These are phyloP conservation scores for Ceratobasidium sp. DNA, from an alignment of 1,284 basidiomycete genomes.

Conservation along the genomic window DNA sequence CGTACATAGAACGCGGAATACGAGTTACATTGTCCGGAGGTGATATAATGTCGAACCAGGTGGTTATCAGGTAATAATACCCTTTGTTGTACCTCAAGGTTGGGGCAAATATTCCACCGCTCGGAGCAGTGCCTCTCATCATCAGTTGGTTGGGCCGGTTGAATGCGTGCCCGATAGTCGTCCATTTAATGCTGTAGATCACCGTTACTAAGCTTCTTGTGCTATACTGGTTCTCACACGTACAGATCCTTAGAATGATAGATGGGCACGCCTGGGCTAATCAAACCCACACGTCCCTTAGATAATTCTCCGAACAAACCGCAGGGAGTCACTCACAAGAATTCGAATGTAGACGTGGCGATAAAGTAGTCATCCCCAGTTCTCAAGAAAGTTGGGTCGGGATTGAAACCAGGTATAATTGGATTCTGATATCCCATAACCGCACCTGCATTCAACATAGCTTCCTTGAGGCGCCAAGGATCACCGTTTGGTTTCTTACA, in stretches of 20 bases:
- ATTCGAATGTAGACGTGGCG: constrained; percentile 48
- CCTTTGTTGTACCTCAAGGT: constrained; percentile 45
- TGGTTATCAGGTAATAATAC: constrained; percentile 47
- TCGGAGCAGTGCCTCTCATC: constrained; percentile 47
- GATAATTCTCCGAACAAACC: background rate
- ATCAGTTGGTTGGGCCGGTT: constrained; percentile 46
- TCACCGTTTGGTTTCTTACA: background rate
- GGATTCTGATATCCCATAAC: constrained; percentile 38
- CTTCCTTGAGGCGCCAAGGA: background rate
- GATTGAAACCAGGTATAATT: constrained; percentile 45
- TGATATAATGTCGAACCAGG: constrained; percentile 45
- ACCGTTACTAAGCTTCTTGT: too few species aligned
- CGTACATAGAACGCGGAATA: constrained; percentile 41
- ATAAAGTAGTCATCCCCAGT: constrained; percentile 48
- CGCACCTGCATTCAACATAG: background rate
- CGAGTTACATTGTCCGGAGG: constrained; percentile 44
- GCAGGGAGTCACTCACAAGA: constrained; percentile 37
- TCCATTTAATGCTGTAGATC: constrained; percentile 45
- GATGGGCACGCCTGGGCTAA: constrained; percentile 47
- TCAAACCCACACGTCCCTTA: background rate
- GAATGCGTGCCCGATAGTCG: constrained; percentile 47
- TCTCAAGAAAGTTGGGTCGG: constrained; percentile 46
- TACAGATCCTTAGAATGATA: constrained; percentile 48
- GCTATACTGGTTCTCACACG: background rate
- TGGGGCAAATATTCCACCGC: constrained; percentile 45